Evolutionary conservation across 108 stramenopile genomes (phyloP).

Genomic region (Discostella stelligeroides): DNA sequence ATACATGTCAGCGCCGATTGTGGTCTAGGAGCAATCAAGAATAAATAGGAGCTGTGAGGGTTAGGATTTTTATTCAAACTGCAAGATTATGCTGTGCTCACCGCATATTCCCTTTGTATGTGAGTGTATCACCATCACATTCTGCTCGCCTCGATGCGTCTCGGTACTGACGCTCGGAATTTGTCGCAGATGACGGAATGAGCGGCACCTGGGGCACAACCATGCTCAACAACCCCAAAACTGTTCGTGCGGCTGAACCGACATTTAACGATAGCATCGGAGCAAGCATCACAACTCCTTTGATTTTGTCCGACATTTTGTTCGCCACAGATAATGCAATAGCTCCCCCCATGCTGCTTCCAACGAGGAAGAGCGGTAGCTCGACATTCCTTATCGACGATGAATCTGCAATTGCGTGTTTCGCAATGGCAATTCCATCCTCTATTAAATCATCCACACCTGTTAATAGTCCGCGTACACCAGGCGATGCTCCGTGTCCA

Average conservation of each 20-base stretch:
- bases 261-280: constrained; percentile 82
- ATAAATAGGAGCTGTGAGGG: neutral
- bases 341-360: constrained; percentile 84
- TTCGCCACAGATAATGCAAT: constrained; percentile 74
- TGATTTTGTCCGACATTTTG: constrained; percentile 24
- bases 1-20: constrained; percentile 74
- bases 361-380: constrained; percentile 63
- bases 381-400: neutral
- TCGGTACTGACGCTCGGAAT: constrained; percentile 71
- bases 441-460: constrained; percentile 59
- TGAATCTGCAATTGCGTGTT: constrained; percentile 46
- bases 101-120: constrained; percentile 47
- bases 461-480: constrained; percentile 63
- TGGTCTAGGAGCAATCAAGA: constrained; percentile 27
- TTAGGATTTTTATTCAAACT: neutral
- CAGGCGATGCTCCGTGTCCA: constrained; percentile 76
- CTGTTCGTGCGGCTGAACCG: constrained; percentile 31
- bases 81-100: neutral
- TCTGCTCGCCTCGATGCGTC: constrained; percentile 68
- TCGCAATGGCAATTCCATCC: constrained; percentile 59
- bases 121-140: constrained; percentile 63
- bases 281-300: constrained; percentile 74
- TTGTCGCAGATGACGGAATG: constrained; percentile 72
- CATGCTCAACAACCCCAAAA: constrained; percentile 49
- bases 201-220: constrained; percentile 52